Percentiles rank a stretch among this genome's conserved stretches.
phyloP scores from a whole-genome alignment of 2,329 filamentous ascomycete species.

The Alternaria brassicae region DNA sequence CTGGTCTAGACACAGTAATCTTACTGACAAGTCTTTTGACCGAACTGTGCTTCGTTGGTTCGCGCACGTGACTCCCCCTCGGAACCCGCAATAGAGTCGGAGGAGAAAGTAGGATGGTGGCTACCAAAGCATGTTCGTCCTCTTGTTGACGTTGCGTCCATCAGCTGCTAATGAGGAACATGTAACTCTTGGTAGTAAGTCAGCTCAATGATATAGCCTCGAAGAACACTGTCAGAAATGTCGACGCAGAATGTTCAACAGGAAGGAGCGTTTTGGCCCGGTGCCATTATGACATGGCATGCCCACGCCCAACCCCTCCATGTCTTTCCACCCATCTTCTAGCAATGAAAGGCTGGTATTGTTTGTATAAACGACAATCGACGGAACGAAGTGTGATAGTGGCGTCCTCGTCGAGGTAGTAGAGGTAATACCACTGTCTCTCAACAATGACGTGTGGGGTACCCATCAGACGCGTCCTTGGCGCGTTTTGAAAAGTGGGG shows the following conservation, averaged over 20 bases:
- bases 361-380: no score
- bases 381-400: neutral
- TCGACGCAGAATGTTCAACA: neutral
- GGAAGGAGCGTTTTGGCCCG: neutral
- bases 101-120: neutral
- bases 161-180: neutral
- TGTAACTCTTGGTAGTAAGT: neutral
- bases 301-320: no score
- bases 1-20: slow-evolving; percentile 20
- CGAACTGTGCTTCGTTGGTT: slow-evolving; percentile 27
- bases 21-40: slow-evolving; percentile 23
- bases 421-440: no score
- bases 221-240: neutral
- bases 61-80: neutral
- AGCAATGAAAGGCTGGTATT: no score
- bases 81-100: neutral
- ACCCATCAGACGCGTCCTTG: neutral
- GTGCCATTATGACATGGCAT: neutral
- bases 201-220: neutral
- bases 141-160: neutral
- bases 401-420: neutral
- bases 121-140: neutral
- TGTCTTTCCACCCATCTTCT: neutral
- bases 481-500: neutral
- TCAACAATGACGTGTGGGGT: no score